A percentile compares a stretch with the other conserved stretches of the same genome.
Evolutionary conservation across 75 land plant genomes (phyloP).

Genomic region (Chamaecyparis obtusa): DNA sequence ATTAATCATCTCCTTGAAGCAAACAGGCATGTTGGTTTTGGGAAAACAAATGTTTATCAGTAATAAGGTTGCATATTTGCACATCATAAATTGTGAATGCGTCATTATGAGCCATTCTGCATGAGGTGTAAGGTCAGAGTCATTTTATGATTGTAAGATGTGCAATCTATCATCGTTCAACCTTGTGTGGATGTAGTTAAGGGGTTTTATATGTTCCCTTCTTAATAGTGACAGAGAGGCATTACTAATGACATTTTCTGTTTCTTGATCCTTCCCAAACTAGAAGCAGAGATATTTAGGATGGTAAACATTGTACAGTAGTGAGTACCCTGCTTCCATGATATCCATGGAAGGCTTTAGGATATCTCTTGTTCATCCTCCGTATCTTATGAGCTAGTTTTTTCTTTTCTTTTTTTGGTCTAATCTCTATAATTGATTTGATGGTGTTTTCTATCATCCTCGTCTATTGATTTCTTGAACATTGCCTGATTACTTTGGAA

Average conservation of each 20-base stretch:
- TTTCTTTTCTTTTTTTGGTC: too few species aligned
- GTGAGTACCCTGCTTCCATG: not conserved
- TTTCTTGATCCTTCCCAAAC: not conserved
- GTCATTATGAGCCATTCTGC: too few species aligned
- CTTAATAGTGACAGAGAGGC: not conserved
- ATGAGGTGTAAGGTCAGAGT: too few species aligned
- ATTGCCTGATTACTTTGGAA: too few species aligned
- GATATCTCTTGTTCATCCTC: not conserved
- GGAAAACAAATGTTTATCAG: too few species aligned
- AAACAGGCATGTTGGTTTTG: too few species aligned
- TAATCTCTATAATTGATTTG: not conserved
- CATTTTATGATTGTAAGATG: not conserved
- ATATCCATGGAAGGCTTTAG: not conserved
- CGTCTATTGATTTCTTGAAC: not conserved
- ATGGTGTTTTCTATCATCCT: not conserved
- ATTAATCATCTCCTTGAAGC: too few species aligned
- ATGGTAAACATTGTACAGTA: too few species aligned
- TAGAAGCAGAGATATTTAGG: not conserved
- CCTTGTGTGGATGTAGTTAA: too few species aligned
- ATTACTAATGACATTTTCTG: not conserved
- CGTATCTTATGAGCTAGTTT: not conserved
- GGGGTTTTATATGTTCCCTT: not conserved
- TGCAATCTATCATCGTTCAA: too few species aligned
- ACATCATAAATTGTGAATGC: too few species aligned
- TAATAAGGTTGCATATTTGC: too few species aligned